Evolutionary conservation across 1,139 yeast species (phyloP).

Genomic region (Taphrina betulina): DNA sequence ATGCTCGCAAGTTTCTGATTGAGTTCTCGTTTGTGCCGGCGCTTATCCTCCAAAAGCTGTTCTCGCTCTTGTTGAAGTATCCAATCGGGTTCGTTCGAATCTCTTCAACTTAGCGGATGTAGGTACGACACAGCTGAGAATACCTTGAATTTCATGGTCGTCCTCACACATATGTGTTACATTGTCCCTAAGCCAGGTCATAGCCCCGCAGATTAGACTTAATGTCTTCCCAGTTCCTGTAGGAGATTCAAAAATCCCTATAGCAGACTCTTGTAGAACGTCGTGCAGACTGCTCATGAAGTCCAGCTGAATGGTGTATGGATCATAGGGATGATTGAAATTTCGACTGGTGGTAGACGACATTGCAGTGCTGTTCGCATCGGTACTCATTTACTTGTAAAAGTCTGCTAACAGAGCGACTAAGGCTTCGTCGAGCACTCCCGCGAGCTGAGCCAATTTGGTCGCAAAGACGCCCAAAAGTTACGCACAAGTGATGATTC

Average conservation of each 20-base stretch:
- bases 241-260: constrained; percentile 89
- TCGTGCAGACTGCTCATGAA: constrained; percentile 74
- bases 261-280: constrained; percentile 52
- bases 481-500: no score
- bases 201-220: constrained; percentile 68
- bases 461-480: no score
- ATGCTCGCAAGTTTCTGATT: neutral
- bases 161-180: no score
- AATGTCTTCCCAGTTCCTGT: constrained; percentile 56
- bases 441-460: no score
- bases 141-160: no score
- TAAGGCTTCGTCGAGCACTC: no score
- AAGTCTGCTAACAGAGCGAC: no score
- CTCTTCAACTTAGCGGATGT: no score
- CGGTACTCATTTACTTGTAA: no score
- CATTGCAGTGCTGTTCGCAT: no score
- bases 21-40: constrained; percentile 3
- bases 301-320: constrained; percentile 74
- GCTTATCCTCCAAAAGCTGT: constrained; percentile 40
- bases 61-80: constrained; percentile 44
- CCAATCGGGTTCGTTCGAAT: constrained; percentile 47
- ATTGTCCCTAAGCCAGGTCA: constrained; percentile 75
- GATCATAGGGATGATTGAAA: constrained; percentile 75
- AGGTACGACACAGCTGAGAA: no score
- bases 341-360: no score